Percentiles rank a stretch among this genome's conserved stretches.
Conservation (phyloP, 352 stramenopile species). For the Vaucheria bursata region DNA sequence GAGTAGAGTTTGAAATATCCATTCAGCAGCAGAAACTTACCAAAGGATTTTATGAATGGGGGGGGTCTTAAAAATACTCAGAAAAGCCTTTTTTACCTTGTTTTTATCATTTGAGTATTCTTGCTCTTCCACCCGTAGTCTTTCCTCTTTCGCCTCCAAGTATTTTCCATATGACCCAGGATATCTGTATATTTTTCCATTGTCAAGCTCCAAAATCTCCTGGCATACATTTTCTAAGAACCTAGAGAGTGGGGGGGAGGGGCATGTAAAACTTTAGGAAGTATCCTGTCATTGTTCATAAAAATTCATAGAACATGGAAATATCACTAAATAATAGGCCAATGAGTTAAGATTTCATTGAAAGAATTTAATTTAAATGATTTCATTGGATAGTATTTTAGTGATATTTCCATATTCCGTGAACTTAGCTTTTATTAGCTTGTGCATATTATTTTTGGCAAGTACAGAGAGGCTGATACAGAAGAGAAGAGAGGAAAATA, state of each 20-base stretch:
- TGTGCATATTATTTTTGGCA: too few relatives aligned
- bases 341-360: not conserved
- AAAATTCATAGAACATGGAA: not conserved
- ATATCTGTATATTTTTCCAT: slow-evolving; percentile 54
- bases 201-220: slow-evolving; percentile 50
- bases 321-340: too few relatives aligned
- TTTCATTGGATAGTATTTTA: not conserved
- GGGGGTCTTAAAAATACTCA: too few relatives aligned
- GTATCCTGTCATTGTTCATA: too few relatives aligned
- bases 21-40: too few relatives aligned
- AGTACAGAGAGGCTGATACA: too few relatives aligned
- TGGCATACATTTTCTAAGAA: slow-evolving; percentile 65
- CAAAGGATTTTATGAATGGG: too few relatives aligned
- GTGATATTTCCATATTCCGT: not conserved
- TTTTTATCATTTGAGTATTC: slow-evolving; percentile 36
- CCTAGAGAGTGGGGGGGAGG: not conserved
- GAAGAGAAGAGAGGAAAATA: too few relatives aligned
- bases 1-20: too few relatives aligned
- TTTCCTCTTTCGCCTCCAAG: slow-evolving; percentile 71
- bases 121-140: slow-evolving; percentile 68
- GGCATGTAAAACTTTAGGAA: too few relatives aligned
- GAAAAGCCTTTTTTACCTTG: slow-evolving; percentile 18
- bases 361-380: not conserved
- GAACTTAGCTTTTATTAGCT: not conserved
- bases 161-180: slow-evolving; percentile 81